Evolutionary conservation across 1,139 yeast genomes (phyloP).

Genomic region (Candida buenavistaensis): DNA sequence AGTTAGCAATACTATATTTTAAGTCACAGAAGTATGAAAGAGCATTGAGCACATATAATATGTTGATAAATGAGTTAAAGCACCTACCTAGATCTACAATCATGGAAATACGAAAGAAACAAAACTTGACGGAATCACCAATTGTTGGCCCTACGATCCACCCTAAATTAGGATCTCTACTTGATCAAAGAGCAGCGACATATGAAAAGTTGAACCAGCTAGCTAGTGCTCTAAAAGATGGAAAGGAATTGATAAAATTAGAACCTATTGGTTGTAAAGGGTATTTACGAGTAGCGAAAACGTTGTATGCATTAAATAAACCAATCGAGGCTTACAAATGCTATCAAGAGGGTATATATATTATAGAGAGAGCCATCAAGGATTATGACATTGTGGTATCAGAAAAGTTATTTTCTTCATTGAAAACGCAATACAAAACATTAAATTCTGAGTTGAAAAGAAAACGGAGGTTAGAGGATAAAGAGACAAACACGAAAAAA

Average conservation of each 20-base stretch:
- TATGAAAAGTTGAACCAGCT: conserved; percentile 48
- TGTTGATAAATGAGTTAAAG: conserved; percentile 19
- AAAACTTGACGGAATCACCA: conserved; percentile 24
- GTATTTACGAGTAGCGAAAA: conserved; percentile 54
- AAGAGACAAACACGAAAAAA: conserved; percentile 11
- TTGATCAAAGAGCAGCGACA: conserved; percentile 60
- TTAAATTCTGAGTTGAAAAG: conserved; percentile 26
- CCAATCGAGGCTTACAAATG: conserved; percentile 43
- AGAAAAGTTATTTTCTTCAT: conserved; percentile 23
- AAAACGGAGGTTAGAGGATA: conserved; percentile 11
- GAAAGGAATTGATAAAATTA: conserved; percentile 36
- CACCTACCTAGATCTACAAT: conserved; percentile 16
- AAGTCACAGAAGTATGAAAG: conserved; percentile 27
- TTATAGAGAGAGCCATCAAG: conserved; percentile 27
- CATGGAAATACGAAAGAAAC: conserved; percentile 21
- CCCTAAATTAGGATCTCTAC: conserved; percentile 24
- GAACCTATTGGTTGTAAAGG: conserved; percentile 64
- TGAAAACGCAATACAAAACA: conserved; percentile 25
- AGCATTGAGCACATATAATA: conserved; percentile 28
- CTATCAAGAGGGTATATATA: conserved; percentile 43
- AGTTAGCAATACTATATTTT: conserved; percentile 35
- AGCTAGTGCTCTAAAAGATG: conserved; percentile 46
- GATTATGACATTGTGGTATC: conserved; percentile 26
- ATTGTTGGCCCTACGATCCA: conserved; percentile 27
- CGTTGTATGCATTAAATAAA: conserved; percentile 30